Conservation (phyloP, 768 basidiomycete genomes). For the Suillus tomentosus region DNA sequence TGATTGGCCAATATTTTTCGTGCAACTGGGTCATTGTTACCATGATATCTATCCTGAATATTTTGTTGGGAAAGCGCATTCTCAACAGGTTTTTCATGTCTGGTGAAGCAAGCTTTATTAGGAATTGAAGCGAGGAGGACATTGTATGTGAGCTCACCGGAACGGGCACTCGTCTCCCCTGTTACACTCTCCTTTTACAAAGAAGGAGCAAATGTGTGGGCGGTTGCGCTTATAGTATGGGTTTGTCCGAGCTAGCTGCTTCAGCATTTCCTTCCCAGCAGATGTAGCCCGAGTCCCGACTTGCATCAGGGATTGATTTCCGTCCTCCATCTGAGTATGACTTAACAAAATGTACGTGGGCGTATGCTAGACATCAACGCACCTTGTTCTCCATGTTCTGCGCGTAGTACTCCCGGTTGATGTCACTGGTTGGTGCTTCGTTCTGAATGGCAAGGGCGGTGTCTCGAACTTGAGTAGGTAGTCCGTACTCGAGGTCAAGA, state of each 20-base stretch:
- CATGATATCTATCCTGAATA: conserved; percentile 93
- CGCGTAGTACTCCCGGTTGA: conserved; percentile 94
- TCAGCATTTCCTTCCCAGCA: conserved; percentile 96
- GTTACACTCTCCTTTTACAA: conserved; percentile 91
- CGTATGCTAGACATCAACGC: conserved; percentile 6
- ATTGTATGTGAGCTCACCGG: conserved; percentile 39
- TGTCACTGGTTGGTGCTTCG: conserved; percentile 93
- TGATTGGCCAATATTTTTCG: conserved; percentile 82
- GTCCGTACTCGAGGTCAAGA: conserved; percentile 91
- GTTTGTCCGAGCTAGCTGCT: conserved; percentile 90
- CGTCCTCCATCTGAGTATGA: conserved; percentile 62
- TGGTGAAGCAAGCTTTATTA: conserved; percentile 26
- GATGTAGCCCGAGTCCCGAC: conserved; percentile 60
- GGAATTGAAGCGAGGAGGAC: conserved; percentile 19
- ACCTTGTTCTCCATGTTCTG: conserved; percentile 91
- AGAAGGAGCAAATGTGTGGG: conserved; percentile 94
- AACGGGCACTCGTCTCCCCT: conserved; percentile 94
- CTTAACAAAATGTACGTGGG: not conserved
- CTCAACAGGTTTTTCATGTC: conserved; percentile 87
- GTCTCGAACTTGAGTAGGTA: conserved; percentile 97
- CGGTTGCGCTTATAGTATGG: conserved; percentile 97
- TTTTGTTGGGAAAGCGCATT: conserved; percentile 89
- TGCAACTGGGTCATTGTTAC: conserved; percentile 91
- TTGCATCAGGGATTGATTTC: conserved; percentile 61
- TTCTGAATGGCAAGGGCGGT: conserved; percentile 85